Base-by-base conservation (phyloP, 1,284 basidiomycete genomes). In the Peniophora sp. region DNA sequence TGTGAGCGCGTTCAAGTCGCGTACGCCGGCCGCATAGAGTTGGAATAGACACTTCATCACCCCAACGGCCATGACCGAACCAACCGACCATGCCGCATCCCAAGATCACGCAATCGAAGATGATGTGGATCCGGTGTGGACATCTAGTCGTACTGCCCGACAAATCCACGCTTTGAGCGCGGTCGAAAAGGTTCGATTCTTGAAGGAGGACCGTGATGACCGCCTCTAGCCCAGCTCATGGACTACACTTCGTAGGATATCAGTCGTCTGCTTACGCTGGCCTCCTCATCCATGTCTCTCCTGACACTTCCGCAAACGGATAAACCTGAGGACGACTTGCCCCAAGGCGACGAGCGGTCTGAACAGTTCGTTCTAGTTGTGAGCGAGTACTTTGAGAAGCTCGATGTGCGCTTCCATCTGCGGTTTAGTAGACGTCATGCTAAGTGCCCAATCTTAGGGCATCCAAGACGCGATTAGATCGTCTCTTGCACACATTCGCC, bases 341-440 rank as follows among this genome's bases (percentile, higher is more conserved):
- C 88, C 1, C 83, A 86, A 59, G 86, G 85, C 32, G 87, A 85
- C 54, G 88, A 90, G 64, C 74, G 88, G 39, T 87, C 85, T 11
- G 88, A 90, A 58, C 83, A 88, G 60, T 90, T 90, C 58, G 87
- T 90, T 43, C 71, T 85, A 43, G 85, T 89, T 70, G 85, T 86
- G 47, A 85, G 81, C 67, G 85, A 88, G 61, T 91, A 89, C 65
- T 91, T 90, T 62, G 81, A 89, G 57, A 79, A 82, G 23, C 72
- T 91, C 9, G 83, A 91, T 62, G 88, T 90, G 60, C 57, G 82
- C 73, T 36, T 20, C 17, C 35, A 24, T 20, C 20, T 22, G 24
- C 17, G 18, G 17, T 15, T 2, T 24, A 12, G 15, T 12, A 51
- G 43, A 34, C 47, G 36, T 47, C 48, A 50, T 27, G 46, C 20